Evolutionary conservation across 2,329 filamentous ascomycete genomes (phyloP).

Genomic region (Penicillium brevicompactum): DNA sequence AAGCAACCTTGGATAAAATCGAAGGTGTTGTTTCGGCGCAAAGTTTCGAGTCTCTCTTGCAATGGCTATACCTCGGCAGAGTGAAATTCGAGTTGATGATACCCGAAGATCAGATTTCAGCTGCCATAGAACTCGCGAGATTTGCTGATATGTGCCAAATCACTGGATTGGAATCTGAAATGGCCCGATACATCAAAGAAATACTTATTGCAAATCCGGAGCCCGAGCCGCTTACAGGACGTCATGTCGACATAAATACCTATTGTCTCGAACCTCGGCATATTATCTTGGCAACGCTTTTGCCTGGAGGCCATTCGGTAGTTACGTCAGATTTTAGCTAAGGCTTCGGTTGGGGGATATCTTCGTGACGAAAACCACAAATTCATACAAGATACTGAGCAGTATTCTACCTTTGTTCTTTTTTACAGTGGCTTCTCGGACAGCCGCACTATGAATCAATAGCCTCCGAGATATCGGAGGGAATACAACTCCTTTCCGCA

Average conservation of each 20-base stretch:
- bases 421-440: too few relatives aligned
- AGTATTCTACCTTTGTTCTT: neutral
- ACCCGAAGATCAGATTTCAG: slow-evolving; percentile 2
- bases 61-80: slow-evolving; percentile 13
- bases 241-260: neutral
- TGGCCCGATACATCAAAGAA: neutral
- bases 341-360: neutral
- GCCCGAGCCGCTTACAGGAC: too few relatives aligned
- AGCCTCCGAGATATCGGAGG: too few relatives aligned
- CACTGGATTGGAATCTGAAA: neutral
- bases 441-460: too few relatives aligned
- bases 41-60: slow-evolving; percentile 10
- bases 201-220: too few relatives aligned
- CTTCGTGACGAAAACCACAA: neutral
- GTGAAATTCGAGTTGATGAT: neutral
- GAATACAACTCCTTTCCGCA: too few relatives aligned
- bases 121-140: slow-evolving; percentile 9
- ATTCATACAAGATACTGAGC: neutral
- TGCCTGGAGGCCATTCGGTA: neutral
- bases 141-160: slow-evolving; percentile 7
- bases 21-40: neutral
- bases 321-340: neutral
- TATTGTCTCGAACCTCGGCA: neutral
- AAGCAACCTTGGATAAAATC: slow-evolving; percentile 3
- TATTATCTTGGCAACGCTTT: neutral